phyloP scores from a whole-genome alignment of 176 grass and related monocot genomes.

The Rhynchospora pubera region DNA sequence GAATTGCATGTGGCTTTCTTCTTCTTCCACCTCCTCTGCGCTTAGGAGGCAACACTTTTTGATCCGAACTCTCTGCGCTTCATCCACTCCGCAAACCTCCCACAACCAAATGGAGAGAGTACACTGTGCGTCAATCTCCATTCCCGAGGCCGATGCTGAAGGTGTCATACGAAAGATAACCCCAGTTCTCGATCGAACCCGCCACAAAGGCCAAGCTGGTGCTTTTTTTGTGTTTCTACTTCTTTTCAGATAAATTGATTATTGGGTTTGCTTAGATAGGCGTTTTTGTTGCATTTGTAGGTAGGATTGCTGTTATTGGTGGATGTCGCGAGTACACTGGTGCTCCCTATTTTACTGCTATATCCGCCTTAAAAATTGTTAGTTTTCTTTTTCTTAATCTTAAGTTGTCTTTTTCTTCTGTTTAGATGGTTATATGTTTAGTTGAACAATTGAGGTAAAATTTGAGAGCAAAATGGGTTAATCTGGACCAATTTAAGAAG shows the following conservation, averaged over 20 bases:
- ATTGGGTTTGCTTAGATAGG: neutral
- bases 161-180: conserved; percentile 61
- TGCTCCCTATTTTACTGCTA: conserved; percentile 92
- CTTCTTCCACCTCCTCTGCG: conserved; percentile 23
- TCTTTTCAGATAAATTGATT: neutral
- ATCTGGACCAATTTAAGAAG: neutral
- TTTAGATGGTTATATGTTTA: neutral
- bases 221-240: neutral
- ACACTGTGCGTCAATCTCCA: neutral
- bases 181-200: conserved; percentile 47
- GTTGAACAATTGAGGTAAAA: neutral
- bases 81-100: neutral
- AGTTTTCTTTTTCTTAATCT: conserved; percentile 27
- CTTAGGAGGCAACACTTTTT: conserved; percentile 62
- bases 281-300: conserved; percentile 25
- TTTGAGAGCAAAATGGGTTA: neutral
- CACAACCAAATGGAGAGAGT: conserved; percentile 26
- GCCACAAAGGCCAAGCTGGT: conserved; percentile 93
- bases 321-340: conserved; percentile 97
- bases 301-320: conserved; percentile 86
- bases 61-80: conserved; percentile 24
- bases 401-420: neutral
- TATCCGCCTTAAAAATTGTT: conserved; percentile 91
- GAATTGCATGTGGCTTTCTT: conserved; percentile 44
- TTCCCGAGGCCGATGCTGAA: conserved; percentile 63